Percentiles rank a stretch among this genome's conserved stretches.
These are phyloP conservation scores for Arthroderma sp. DNA, from an alignment of 2,329 filamentous ascomycete genomes.

Conservation along the genomic window DNA sequence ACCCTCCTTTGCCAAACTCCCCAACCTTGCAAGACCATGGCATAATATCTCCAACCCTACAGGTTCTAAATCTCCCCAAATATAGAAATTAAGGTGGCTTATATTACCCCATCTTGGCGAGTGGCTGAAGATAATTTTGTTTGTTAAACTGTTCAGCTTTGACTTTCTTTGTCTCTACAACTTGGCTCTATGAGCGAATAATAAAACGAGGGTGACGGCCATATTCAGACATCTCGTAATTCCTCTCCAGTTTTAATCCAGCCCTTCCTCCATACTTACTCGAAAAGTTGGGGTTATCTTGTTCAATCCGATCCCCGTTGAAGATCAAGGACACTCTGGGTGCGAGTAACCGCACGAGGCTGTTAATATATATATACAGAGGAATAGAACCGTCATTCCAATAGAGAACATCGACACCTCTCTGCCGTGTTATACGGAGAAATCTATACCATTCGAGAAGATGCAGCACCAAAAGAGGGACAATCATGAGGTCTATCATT, in stretches of 20 bases:
- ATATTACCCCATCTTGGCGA: background rate
- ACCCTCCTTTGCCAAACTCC: background rate
- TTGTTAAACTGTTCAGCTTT: background rate
- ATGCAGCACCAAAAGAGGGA: background rate
- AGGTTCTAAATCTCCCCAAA: too few species aligned
- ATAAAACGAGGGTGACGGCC: background rate
- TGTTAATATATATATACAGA: background rate
- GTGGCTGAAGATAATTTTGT: background rate
- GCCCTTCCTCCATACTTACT: background rate
- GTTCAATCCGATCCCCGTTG: background rate
- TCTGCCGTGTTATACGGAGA: background rate
- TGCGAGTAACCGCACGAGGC: background rate
- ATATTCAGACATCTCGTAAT: background rate
- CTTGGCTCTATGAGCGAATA: background rate
- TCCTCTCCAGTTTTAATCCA: background rate
- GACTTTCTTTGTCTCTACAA: conserved; percentile 1
- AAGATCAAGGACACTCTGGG: background rate
- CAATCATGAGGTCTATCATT: background rate
- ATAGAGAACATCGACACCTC: background rate
- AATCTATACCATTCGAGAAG: background rate
- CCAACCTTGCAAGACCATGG: too few species aligned
- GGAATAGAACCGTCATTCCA: background rate
- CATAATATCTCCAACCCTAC: too few species aligned
- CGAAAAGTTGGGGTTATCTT: background rate
- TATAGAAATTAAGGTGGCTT: too few species aligned